Evolutionary conservation across 192 early-diverging fungal genomes (phyloP), one percentile per base, ranked within the genome.

Genomic region (Backusella tuberculispora): DNA sequence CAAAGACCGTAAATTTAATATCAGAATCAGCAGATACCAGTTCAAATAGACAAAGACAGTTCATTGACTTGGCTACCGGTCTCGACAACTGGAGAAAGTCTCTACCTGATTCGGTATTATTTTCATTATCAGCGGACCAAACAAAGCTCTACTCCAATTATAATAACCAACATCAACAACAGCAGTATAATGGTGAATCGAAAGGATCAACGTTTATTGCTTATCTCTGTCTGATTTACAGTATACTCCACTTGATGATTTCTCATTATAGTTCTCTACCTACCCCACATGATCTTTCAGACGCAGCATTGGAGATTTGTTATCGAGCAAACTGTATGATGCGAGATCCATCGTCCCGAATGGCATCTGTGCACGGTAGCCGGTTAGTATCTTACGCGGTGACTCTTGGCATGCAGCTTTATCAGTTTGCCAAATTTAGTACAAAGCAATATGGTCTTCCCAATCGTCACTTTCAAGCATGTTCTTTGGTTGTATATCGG

Each of bases 151-250:
- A 60, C 8, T 60, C 53, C 21, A 12, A 60, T 53, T 9, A 21
- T 7, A 6, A 53, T n/a, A 17, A 43, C 10, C 42, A 43, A 43
- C 42, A 43, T 5, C 47, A 50, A 19, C 47, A 60, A 60, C 21
- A 60, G 26, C 53, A 60, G 53, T 60, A 10, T 12, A 60, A 26
- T 24, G 53, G 26, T 13, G 21, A 19, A 12, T 9, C 21, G 21
- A 46, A 26, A 45, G 26, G 12, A 37, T 43, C 68, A 7, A 15
- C 68, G 10, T 45, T 34, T 47, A 34, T 69, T 10, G 21, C 19
- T 47, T 69, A 69, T 69, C 42, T 47, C 15, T 47, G 68, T 34
- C 44, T 69, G n/a, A 69, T 69, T 29, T 42, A 69, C 15, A 26
- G 24, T 17, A 45, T 69, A 10, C 19, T 47, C 5, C 42, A 69